Evolutionary conservation across 306 rosid species (phyloP).

Genomic region (Vigna angularis): DNA sequence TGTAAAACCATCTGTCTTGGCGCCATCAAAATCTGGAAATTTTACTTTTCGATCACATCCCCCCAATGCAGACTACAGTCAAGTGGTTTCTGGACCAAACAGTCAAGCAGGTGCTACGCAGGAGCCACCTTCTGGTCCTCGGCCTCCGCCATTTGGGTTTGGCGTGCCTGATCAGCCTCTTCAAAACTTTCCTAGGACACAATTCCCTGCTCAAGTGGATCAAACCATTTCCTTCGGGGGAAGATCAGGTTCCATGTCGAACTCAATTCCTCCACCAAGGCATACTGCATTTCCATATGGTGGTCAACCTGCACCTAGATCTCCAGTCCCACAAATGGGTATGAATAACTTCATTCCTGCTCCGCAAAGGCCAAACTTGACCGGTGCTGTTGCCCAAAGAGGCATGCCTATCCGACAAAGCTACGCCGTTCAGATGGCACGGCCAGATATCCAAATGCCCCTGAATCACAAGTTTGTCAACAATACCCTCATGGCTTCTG

Average conservation of each 20-base stretch:
- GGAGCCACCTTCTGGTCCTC: slow-evolving; percentile 55
- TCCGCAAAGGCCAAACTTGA: slow-evolving; percentile 56
- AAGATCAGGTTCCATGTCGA: slow-evolving; percentile 49
- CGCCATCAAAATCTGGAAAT: slow-evolving; percentile 62
- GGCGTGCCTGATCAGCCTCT: slow-evolving; percentile 52
- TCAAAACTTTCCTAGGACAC: slow-evolving; percentile 68
- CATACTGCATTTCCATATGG: slow-evolving; percentile 58
- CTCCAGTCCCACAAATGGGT: slow-evolving; percentile 57
- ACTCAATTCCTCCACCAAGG: slow-evolving; percentile 54
- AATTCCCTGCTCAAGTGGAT: slow-evolving; percentile 52
- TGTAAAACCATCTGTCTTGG: slow-evolving; percentile 49
- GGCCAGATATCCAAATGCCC: slow-evolving; percentile 51
- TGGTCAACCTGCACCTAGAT: slow-evolving; percentile 51
- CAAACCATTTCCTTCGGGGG: slow-evolving; percentile 57
- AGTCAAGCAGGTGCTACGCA: slow-evolving; percentile 52
- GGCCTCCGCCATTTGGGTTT: slow-evolving; percentile 54
- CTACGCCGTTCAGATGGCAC: slow-evolving; percentile 50
- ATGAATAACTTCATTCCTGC: slow-evolving; percentile 65
- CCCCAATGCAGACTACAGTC: slow-evolving; percentile 57
- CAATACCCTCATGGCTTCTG: slow-evolving; percentile 53
- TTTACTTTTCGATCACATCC: slow-evolving; percentile 72
- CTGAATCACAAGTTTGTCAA: slow-evolving; percentile 59
- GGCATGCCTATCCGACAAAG: slow-evolving; percentile 58
- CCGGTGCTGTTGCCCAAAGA: slow-evolving; percentile 49
- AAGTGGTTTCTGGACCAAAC: slow-evolving; percentile 53